Base-by-base conservation (phyloP, 73 alveolate species). In the Paramecium octaurelia region DNA sequence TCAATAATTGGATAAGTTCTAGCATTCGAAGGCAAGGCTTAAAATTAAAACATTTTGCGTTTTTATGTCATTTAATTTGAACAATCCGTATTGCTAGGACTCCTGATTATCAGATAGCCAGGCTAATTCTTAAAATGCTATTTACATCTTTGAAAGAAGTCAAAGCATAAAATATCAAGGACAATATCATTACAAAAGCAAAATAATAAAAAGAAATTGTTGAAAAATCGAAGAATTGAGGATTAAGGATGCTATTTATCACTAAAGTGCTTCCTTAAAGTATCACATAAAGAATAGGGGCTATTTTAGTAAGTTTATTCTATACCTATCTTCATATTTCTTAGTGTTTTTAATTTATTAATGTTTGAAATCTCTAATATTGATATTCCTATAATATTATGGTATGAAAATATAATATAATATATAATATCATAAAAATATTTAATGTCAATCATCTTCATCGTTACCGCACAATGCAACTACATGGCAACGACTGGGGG, bases 401-500 rank as follows among this genome's bases (percentile, higher is more conserved):
- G 69, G 31, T 48, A 48, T 48, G 59, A 48, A 48, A 16, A 48
- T 14, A 48, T 48, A 46, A 46, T 46, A 46, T 46, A 46, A 8
- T 12, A 12, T 38, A 38, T 38, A 4, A 40, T 40, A 40, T 40
- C 12, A 23, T 16, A 54, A 3, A 18, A 18, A 54, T 23, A 54
- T 54, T 3, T 54, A 50, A 50, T n/a, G 23, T 80, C 91, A 80
- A 80, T 80, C 91, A 80, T 80, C 91, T 20, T 80, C 91, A 80
- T 80, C 91, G 46, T 80, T 80, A 43, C 91, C 91, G 10, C 70
- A 44, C 11, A 34, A 35, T 38, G 68, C 60, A 16, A 24, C 91
- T 40, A 80, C 44, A n/a, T 44, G 70, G 21, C 57, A 44, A 44
- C 91, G 43, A 18, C 57, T 31, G 1, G 23, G 20, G 8, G 36